Percentiles rank a stretch among this genome's conserved stretches.
phyloP scores from a whole-genome alignment of 2,329 filamentous ascomycete genomes.

The Cladosporium sp. region DNA sequence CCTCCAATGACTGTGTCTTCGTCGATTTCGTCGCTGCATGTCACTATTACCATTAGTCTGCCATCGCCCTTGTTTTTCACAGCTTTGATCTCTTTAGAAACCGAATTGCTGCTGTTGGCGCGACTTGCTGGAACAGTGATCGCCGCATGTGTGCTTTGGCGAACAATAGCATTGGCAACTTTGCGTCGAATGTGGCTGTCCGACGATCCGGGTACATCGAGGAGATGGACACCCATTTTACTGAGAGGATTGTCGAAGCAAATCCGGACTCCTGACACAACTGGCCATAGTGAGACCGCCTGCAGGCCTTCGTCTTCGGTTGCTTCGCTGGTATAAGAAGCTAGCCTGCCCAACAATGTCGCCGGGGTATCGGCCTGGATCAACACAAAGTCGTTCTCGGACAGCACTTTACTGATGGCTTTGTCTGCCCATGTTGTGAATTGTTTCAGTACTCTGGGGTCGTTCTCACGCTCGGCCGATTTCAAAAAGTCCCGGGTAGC shows the following conservation, averaged over 20 bases:
- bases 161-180: conserved; percentile 11
- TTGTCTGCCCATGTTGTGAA: conserved; percentile 1
- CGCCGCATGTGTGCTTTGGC: conserved; percentile 15
- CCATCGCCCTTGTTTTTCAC: conserved; percentile 2
- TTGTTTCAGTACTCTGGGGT: not conserved
- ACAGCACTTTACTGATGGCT: not conserved
- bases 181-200: conserved; percentile 16
- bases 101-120: not conserved
- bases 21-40: conserved; percentile 1
- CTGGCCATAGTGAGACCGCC: conserved; percentile 16
- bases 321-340: conserved; percentile 13
- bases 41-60: not conserved
- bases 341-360: conserved; percentile 13
- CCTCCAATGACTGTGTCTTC: not conserved
- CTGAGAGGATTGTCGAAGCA: conserved; percentile 17
- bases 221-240: conserved; percentile 16
- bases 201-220: conserved; percentile 20
- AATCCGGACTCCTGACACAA: conserved; percentile 19
- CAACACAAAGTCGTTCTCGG: conserved; percentile 1
- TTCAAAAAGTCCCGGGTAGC: conserved; percentile 5
- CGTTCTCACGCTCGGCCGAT: not conserved
- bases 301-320: not conserved
- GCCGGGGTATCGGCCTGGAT: conserved; percentile 13
- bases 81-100: conserved; percentile 1
- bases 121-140: not conserved